phyloP scores from a whole-genome alignment of 1,139 yeast species.

The Zygosaccharomyces sapae region DNA sequence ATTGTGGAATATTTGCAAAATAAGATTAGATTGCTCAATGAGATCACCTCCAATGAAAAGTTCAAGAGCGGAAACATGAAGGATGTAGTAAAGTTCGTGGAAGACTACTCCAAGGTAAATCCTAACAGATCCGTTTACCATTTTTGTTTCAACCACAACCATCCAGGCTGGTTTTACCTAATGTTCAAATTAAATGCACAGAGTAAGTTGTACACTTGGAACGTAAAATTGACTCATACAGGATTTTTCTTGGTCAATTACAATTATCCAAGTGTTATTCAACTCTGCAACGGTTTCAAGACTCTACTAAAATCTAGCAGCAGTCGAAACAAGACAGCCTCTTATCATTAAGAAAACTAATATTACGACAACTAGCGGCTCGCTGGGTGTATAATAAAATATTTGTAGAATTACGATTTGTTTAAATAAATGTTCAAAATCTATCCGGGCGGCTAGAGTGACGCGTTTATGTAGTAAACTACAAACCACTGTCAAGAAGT shows the following conservation, averaged over 20 bases:
- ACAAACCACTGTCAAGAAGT: too few relatives aligned
- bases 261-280: conserved; percentile 79
- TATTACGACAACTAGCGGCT: not conserved
- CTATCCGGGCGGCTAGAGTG: too few relatives aligned
- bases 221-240: conserved; percentile 79
- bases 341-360: conserved; percentile 2
- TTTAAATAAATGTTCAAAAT: not conserved
- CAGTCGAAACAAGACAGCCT: conserved; percentile 18
- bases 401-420: not conserved
- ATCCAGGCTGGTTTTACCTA: conserved; percentile 87
- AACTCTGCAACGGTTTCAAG: conserved; percentile 93
- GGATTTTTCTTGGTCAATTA: conserved; percentile 79
- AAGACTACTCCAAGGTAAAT: conserved; percentile 85
- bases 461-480: too few relatives aligned
- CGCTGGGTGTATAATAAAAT: not conserved
- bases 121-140: conserved; percentile 88
- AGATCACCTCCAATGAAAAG: conserved; percentile 81
- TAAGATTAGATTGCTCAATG: conserved; percentile 77
- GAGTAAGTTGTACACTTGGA: conserved; percentile 79
- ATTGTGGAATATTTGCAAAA: conserved; percentile 85
- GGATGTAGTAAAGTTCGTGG: conserved; percentile 83
- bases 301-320: conserved; percentile 40
- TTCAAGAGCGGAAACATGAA: conserved; percentile 76
- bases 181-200: conserved; percentile 75
- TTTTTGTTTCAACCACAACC: conserved; percentile 83